Base-by-base conservation (phyloP, 2,329 filamentous ascomycete species). In the Penicillium brevicompactum region DNA sequence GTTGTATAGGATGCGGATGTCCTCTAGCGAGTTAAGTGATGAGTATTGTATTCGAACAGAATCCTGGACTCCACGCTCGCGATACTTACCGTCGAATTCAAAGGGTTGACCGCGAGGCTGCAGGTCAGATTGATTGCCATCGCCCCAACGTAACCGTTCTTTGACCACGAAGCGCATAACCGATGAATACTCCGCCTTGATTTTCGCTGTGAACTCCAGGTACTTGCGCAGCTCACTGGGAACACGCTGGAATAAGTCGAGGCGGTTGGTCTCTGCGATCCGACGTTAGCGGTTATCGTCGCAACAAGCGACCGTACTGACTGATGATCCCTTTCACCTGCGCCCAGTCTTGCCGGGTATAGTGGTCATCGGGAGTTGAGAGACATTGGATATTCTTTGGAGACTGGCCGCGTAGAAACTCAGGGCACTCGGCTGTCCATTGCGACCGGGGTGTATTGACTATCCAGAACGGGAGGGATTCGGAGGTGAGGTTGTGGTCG, bases 171-270 rank as follows among this genome's bases (percentile, higher is more conserved):
- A 97, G 49, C 84, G 79, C 82, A 90, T 86, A 49, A 96, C 83
- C 55, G 87, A 91, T 46, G 92, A 92, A 76, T 93, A 84, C 48
- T 86, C 76, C 58, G 80, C 77, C 57, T 83, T 82, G 21, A 96
- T 78, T 30, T 81, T 70, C 68, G 84, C 82, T 21, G 82, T 87
- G 72, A 87, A 95, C 55, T 84, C 81, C 5, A 89, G 81, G 70
- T 97, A 97, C 42, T 84, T 82, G n/a, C 90, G 82, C 55, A 97
- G 80, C 50, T 94, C 84, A 3, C 86, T 89, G 0, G 93, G 92
- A 1, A 86, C 75, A 18, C 93, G 85, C 66, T 89, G 87, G 72
- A 97, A 95, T 11, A 78, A 78, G 66, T 91, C 87, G 44, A 97
- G 86, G 8, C 82, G 82, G 75, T 95, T 92, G 44, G 78, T 77